Conservation (phyloP, 805 yeast species). For the Lipomyces starkeyi region DNA sequence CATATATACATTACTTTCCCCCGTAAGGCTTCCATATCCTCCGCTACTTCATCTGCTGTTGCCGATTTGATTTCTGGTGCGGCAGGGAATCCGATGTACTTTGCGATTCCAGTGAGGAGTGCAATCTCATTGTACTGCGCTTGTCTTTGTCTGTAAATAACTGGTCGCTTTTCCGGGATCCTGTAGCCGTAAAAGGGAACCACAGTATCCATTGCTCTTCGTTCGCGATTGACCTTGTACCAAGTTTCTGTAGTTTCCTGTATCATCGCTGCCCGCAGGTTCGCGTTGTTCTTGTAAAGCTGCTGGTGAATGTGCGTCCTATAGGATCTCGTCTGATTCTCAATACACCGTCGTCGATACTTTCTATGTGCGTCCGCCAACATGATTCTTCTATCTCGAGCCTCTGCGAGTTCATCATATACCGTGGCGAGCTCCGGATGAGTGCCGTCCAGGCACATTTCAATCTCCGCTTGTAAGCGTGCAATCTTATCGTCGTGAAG, state of each 20-base stretch:
- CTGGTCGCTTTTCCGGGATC: conserved; percentile 52
- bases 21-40: conserved; percentile 75
- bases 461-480: conserved; percentile 79
- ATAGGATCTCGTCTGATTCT: conserved; percentile 77
- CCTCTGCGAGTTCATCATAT: conserved; percentile 58
- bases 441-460: conserved; percentile 83
- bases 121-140: conserved; percentile 72
- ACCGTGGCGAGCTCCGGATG: conserved; percentile 80
- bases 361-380: conserved; percentile 57
- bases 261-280: conserved; percentile 67
- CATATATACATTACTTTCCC: conserved; percentile 18
- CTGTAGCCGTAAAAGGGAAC: conserved; percentile 54
- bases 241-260: conserved; percentile 79
- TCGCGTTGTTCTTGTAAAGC: conserved; percentile 61
- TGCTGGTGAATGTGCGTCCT: conserved; percentile 80
- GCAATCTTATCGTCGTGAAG: conserved; percentile 82
- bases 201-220: conserved; percentile 76
- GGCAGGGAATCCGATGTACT: conserved; percentile 78
- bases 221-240: conserved; percentile 90
- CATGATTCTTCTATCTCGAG: conserved; percentile 71
- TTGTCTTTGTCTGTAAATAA: conserved; percentile 69
- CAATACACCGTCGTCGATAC: conserved; percentile 77
- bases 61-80: conserved; percentile 74
- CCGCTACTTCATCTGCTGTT: conserved; percentile 70
- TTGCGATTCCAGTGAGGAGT: conserved; percentile 66